phyloP scores from a whole-genome alignment of 2,329 filamentous ascomycete species.

The Scolecobasidium constrictum region DNA sequence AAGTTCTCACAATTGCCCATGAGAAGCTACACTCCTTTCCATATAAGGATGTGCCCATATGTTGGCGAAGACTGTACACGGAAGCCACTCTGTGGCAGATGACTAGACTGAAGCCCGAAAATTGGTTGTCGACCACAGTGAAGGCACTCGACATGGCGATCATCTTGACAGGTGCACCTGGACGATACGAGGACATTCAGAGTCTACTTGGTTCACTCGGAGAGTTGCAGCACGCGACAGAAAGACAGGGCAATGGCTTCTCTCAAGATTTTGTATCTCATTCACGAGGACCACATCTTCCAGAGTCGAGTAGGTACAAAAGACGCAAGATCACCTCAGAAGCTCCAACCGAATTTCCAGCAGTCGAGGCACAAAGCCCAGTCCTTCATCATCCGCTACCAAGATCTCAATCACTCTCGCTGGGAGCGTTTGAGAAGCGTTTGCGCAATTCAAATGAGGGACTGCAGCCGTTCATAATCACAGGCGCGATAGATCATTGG shows the following conservation, averaged over 20 bases:
- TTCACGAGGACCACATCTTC: not conserved
- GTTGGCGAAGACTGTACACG: constrained; percentile 62
- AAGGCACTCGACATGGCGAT: constrained; percentile 62
- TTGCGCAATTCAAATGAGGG: constrained; percentile 7
- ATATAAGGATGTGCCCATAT: constrained; percentile 53
- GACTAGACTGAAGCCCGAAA: constrained; percentile 10
- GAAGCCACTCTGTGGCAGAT: constrained; percentile 47
- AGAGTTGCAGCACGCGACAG: not conserved
- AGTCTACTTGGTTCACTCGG: not conserved
- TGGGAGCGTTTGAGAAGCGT: constrained; percentile 20
- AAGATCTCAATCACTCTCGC: constrained; percentile 14
- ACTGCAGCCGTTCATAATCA: constrained; percentile 55
- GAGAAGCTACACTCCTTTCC: constrained; percentile 57
- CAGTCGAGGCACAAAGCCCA: constrained; percentile 8
- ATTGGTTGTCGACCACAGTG: constrained; percentile 46
- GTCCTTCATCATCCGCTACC: constrained; percentile 16
- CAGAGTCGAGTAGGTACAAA: not conserved
- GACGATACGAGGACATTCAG: constrained; percentile 30
- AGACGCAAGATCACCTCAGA: constrained; percentile 13
- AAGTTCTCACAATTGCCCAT: constrained; percentile 7
- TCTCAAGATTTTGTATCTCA: not conserved
- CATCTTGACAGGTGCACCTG: constrained; percentile 60
- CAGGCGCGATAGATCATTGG: constrained; percentile 57
- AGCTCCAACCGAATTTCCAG: constrained; percentile 14
- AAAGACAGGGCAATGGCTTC: not conserved